A percentile compares a stretch with the other conserved stretches of the same genome.
Conservation (phyloP, 441 rosid genomes). For the Eruca vesicaria region DNA sequence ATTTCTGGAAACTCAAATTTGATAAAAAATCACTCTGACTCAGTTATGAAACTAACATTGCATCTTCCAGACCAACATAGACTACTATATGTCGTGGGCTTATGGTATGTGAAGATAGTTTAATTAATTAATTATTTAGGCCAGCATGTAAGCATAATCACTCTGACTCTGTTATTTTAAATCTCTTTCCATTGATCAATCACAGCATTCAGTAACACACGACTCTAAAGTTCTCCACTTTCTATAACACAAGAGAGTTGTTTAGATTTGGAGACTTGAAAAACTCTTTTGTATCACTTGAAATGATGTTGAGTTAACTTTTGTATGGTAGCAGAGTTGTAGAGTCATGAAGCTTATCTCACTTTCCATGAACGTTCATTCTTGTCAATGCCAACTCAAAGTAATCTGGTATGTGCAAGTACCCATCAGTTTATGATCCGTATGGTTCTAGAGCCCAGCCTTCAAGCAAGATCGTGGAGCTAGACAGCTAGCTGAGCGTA, state of each 20-base stretch:
- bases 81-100: too few species aligned
- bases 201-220: too few species aligned
- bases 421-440: constrained; percentile 28
- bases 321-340: background rate
- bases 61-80: too few species aligned
- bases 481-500: constrained; percentile 68
- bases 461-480: constrained; percentile 6
- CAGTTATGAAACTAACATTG: too few species aligned
- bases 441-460: constrained; percentile 56
- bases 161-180: background rate
- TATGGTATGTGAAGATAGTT: too few species aligned
- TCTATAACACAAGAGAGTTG: background rate
- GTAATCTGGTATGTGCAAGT: too few species aligned
- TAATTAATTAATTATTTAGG: too few species aligned
- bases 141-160: background rate
- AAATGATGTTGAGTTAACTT: constrained; percentile 8
- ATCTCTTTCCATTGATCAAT: background rate
- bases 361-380: constrained; percentile 30
- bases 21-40: too few species aligned
- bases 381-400: constrained; percentile 1
- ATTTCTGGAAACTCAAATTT: too few species aligned
- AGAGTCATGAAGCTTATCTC: constrained; percentile 5
- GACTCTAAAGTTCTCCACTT: too few species aligned
- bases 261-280: background rate
- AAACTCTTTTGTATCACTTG: background rate